A percentile compares a stretch with the other conserved stretches of the same genome.
Evolutionary conservation across 441 rosid species (phyloP).

Genomic region (Pelargonium exstipulatum): DNA sequence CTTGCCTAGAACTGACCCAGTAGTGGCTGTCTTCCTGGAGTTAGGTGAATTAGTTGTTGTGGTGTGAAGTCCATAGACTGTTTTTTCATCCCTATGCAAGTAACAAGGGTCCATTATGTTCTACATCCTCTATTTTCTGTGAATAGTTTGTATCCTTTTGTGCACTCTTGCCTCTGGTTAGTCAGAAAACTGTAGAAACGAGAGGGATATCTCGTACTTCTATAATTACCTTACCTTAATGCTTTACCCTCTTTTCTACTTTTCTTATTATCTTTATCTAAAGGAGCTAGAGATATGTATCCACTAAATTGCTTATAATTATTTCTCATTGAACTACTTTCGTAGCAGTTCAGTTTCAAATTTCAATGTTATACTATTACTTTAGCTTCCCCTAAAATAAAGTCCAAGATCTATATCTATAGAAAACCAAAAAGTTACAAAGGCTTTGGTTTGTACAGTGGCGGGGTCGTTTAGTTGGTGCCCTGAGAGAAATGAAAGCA

Average conservation of each 20-base stretch:
- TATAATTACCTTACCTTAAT: background rate
- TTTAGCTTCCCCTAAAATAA: slow-evolving; percentile 1
- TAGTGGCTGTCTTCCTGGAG: background rate
- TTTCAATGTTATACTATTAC: background rate
- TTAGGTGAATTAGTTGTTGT: background rate
- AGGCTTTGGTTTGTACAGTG: slow-evolving; percentile 52
- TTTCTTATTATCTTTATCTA: background rate
- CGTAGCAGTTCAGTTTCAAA: background rate
- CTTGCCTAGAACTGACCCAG: background rate
- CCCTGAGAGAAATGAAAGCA: slow-evolving; percentile 66
- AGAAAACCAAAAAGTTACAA: slow-evolving; percentile 16
- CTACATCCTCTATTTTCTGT: background rate
- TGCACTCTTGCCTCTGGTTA: background rate
- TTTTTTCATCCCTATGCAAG: background rate
- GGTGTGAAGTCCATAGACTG: background rate
- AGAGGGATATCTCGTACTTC: background rate
- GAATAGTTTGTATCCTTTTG: background rate
- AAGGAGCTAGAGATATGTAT: background rate
- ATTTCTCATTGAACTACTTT: background rate
- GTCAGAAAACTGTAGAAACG: background rate
- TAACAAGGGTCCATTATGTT: background rate
- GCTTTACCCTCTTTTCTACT: no score
- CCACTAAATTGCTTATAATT: background rate
- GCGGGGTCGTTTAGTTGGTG: slow-evolving; percentile 79
- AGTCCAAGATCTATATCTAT: slow-evolving; percentile 2